Evolutionary conservation across 2,329 filamentous ascomycete species (phyloP), one percentile per base, ranked within the genome.

Genomic region (Mycosphaerella sp.): DNA sequence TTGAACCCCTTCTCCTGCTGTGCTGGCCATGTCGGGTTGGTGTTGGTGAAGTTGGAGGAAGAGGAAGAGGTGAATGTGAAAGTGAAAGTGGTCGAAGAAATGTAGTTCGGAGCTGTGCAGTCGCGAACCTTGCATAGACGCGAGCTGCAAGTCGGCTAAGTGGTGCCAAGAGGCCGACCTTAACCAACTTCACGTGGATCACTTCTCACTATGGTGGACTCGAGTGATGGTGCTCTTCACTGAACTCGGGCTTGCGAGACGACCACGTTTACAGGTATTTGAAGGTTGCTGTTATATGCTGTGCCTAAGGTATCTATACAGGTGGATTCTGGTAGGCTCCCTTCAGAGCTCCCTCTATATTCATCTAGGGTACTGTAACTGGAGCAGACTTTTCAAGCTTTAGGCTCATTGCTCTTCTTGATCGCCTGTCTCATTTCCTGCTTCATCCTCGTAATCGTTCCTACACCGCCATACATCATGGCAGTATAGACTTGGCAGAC

Each of bases 401-500:
- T n/a, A 12, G 30, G 30, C 30, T 34, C 30, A 34, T 34, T 34
- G 30, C 30, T 34, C 30, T 34, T 34, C 30, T 34, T 34, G 30
- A 34, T 34, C 30, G 30, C 30, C 2, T 34, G 30, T 34, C 73
- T 66, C 73, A 78, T 76, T 61, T 77, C 73, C 44, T 64, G 54
- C 65, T 78, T 78, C 46, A 77, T 75, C 53, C 69, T 67, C 21
- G 69, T 81, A 28, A 84, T 76, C 0, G 79, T 82, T n/a, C 80
- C 80, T 2, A 75, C 71, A 39, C 81, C 81, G 13, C 79, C 79
- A 60, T 82, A 85, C 43, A 81, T 77, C 60, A 86, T 69, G 4
- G 80, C 86, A 0, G 93, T 98, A 69, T 97, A 97, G 7, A 67
- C 58, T 57, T 68, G 65, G 46, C 46, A 95, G 5, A 67, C 84